A percentile compares a stretch with the other conserved stretches of the same genome.
Evolutionary conservation across 169 alveolate genomes (phyloP).

Genomic region (Plasmodium yoelii): DNA sequence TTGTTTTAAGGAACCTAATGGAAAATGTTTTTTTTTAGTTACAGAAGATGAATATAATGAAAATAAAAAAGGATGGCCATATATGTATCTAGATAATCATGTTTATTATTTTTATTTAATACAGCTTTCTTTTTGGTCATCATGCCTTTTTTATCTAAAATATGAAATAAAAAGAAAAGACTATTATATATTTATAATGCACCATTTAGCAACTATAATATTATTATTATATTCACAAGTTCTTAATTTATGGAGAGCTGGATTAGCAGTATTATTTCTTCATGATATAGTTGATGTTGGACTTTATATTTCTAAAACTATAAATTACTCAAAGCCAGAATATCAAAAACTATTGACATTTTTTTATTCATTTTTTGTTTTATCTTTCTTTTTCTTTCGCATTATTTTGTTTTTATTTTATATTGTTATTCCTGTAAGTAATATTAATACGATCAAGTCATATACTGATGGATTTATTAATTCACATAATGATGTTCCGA

Average conservation of each 20-base stretch:
- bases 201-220: slow-evolving; percentile 54
- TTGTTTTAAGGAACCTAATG: slow-evolving; percentile 59
- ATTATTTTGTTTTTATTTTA: slow-evolving; percentile 45
- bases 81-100: slow-evolving; percentile 39
- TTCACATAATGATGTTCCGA: slow-evolving; percentile 53
- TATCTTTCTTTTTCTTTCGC: slow-evolving; percentile 67
- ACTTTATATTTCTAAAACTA: slow-evolving; percentile 78
- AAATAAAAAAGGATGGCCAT: slow-evolving; percentile 79
- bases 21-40: slow-evolving; percentile 74
- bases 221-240: slow-evolving; percentile 40
- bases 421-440: slow-evolving; percentile 59
- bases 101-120: slow-evolving; percentile 56
- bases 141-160: slow-evolving; percentile 73
- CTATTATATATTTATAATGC: slow-evolving; percentile 47
- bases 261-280: slow-evolving; percentile 63
- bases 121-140: slow-evolving; percentile 61
- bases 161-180: slow-evolving; percentile 76
- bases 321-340: slow-evolving; percentile 58
- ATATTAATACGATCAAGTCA: slow-evolving; percentile 10
- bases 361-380: slow-evolving; percentile 58
- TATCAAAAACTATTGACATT: slow-evolving; percentile 1
- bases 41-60: slow-evolving; percentile 74
- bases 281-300: slow-evolving; percentile 87
- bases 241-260: slow-evolving; percentile 73
- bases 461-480: slow-evolving; percentile 70